Evolutionary conservation across 2,329 filamentous ascomycete species (phyloP).

Genomic region (Aspergillus sojae): DNA sequence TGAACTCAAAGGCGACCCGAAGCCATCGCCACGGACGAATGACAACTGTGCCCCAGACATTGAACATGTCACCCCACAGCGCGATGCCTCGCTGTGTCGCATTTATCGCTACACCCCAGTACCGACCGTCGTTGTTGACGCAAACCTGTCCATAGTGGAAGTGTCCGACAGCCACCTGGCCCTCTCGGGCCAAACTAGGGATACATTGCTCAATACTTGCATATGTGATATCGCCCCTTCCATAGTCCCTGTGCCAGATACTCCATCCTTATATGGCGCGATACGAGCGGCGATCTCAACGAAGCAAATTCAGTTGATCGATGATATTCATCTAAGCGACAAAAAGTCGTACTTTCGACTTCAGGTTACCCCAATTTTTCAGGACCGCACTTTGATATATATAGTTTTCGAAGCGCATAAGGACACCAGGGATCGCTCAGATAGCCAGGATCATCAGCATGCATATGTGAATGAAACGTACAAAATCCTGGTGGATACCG

Average conservation of each 20-base stretch:
- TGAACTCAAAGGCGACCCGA: conserved; percentile 2
- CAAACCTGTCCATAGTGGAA: conserved; percentile 39
- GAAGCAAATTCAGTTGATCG: conserved; percentile 37
- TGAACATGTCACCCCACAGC: background rate
- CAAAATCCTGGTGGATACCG: conserved; percentile 63
- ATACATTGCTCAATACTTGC: conserved; percentile 39
- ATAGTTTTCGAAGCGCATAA: conserved; percentile 48
- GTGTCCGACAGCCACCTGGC: conserved; percentile 49
- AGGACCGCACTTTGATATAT: conserved; percentile 42
- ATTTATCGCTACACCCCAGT: conserved; percentile 37
- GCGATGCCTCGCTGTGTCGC: conserved; percentile 20
- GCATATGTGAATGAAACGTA: conserved; percentile 58
- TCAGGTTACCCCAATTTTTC: conserved; percentile 48
- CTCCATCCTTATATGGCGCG: conserved; percentile 39
- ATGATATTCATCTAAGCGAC: conserved; percentile 28
- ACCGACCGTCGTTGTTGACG: conserved; percentile 44
- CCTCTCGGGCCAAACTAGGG: conserved; percentile 35
- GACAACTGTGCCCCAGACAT: background rate
- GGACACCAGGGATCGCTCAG: conserved; percentile 33
- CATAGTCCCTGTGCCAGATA: conserved; percentile 38
- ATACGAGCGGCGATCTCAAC: conserved; percentile 42
- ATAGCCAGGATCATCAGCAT: conserved; percentile 40
- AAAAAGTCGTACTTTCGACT: conserved; percentile 29
- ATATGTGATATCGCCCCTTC: conserved; percentile 44
- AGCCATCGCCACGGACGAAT: background rate